Base-by-base conservation (phyloP, 2,329 filamentous ascomycete species). In the Pseudovirgaria hyperparasitica region DNA sequence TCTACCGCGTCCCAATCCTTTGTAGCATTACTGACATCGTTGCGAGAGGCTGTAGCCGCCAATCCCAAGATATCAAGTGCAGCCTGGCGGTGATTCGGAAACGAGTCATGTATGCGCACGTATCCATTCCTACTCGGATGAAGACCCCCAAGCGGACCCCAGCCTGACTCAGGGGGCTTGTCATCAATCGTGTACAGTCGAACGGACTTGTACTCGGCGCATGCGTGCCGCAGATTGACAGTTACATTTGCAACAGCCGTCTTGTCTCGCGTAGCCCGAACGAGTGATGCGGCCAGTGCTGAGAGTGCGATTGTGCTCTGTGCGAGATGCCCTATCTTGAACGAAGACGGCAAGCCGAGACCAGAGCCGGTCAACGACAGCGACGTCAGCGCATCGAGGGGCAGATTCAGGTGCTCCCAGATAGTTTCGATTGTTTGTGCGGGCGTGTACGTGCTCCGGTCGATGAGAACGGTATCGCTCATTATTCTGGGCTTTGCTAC, bases 71-170 rank as follows among this genome's bases (percentile, higher is more conserved):
- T 45, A 3, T 42, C 31, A 3, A 64, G 43, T 0, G 60, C 55
- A 3, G 58, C 62, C 2, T 48, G 16, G 0, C 56, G 54, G 31
- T 73, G 68, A 26, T 70, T 58, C 0, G 58, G 53, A 29, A 72
- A 72, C 0, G 43, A 43, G 28, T 72, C 68, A 33, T 74, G 69
- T 23, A 72, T 58, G 2, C 67, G 57, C 3, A 73, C 58, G 26
- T 65, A 50, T 2, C 67, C 67, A 31, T 72, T 66, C 0, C 45
- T 42, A 0, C 66, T 60, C 27, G 51, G 52, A 38, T 73, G 60
- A 0, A 72, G 38, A 1, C 67, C 69, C 2, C 67, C 64, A 3
- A 72, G 55, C 0, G 53, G 44, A 1, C 57, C 58, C 48, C 55
- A 62, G 0, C 46, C 27, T 0, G 52, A 45, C 0, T 44, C 38